These are phyloP conservation scores for Arabidopsis lyrata DNA, from an alignment of 441 rosid species.

Conservation along the genomic window DNA sequence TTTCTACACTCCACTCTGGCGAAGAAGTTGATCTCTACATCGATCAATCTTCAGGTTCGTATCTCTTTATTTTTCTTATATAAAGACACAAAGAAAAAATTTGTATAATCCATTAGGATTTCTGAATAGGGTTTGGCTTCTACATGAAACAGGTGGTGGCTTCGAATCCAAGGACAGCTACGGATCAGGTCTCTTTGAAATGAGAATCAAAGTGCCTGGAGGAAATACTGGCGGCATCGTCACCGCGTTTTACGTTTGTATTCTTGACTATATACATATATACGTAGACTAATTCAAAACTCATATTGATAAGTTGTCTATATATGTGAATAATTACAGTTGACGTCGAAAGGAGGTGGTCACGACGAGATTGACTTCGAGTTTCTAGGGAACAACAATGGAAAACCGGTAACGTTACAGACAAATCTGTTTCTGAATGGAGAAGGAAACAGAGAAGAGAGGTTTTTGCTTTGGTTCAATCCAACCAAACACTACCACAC, in stretches of 20 bases:
- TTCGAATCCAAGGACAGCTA: slow-evolving; percentile 60
- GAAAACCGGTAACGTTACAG: slow-evolving; percentile 65
- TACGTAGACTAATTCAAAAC: background rate
- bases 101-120: background rate
- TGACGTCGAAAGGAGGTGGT: slow-evolving; percentile 52
- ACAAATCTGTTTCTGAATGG: slow-evolving; percentile 76
- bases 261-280: background rate
- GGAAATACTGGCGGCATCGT: slow-evolving; percentile 74
- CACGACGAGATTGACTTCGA: slow-evolving; percentile 87
- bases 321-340: slow-evolving; percentile 21
- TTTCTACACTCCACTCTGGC: slow-evolving; percentile 39
- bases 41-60: slow-evolving; percentile 66
- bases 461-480: slow-evolving; percentile 75
- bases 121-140: slow-evolving; percentile 1
- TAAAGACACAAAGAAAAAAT: background rate
- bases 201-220: slow-evolving; percentile 62
- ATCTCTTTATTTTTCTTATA: background rate
- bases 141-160: slow-evolving; percentile 56
- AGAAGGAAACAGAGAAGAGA: slow-evolving; percentile 66
- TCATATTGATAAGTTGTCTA: background rate
- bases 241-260: slow-evolving; percentile 64
- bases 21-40: slow-evolving; percentile 57
- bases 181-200: slow-evolving; percentile 67
- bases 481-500: slow-evolving; percentile 67
- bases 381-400: slow-evolving; percentile 74